Percentiles rank a stretch among this genome's conserved stretches.
phyloP scores from a whole-genome alignment of 352 stramenopile genomes.

The Phytophthora pseudosyringae region DNA sequence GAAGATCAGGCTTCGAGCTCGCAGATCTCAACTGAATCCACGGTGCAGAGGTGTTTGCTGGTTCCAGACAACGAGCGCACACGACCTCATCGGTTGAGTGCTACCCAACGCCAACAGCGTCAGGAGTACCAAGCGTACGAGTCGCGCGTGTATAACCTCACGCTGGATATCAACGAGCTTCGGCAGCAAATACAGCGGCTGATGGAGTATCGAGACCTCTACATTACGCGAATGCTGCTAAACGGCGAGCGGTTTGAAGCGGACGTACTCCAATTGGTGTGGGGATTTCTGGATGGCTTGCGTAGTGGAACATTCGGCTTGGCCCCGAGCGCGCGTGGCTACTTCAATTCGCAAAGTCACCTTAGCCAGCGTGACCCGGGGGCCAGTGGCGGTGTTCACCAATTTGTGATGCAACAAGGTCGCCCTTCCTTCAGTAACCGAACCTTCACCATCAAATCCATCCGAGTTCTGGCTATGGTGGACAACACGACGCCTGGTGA shows the following conservation, averaged over 20 bases:
- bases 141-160: constrained; percentile 37
- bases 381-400: constrained; percentile 20
- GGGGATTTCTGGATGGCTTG: constrained; percentile 26
- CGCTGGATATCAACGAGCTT: constrained; percentile 38
- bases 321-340: constrained; percentile 4
- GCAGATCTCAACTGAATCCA: too few relatives aligned
- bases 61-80: constrained; percentile 28
- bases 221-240: constrained; percentile 13
- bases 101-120: constrained; percentile 12
- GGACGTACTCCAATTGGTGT: constrained; percentile 23
- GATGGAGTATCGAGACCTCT: constrained; percentile 15
- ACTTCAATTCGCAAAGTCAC: constrained; percentile 23
- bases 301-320: constrained; percentile 10
- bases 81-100: constrained; percentile 26
- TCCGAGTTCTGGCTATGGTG: constrained; percentile 23
- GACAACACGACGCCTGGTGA: constrained; percentile 6
- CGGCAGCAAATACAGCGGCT: constrained; percentile 33
- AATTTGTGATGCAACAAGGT: constrained; percentile 43
- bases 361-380: constrained; percentile 10
- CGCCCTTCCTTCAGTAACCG: constrained; percentile 32
- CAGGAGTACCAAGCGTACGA: constrained; percentile 17
- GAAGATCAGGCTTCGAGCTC: too few relatives aligned
- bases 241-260: constrained; percentile 26
- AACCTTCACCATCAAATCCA: constrained; percentile 25
- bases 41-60: neutral